These are phyloP conservation scores for Sanguinoderma infundibulare DNA, from an alignment of 1,284 basidiomycete genomes.

Conservation along the genomic window DNA sequence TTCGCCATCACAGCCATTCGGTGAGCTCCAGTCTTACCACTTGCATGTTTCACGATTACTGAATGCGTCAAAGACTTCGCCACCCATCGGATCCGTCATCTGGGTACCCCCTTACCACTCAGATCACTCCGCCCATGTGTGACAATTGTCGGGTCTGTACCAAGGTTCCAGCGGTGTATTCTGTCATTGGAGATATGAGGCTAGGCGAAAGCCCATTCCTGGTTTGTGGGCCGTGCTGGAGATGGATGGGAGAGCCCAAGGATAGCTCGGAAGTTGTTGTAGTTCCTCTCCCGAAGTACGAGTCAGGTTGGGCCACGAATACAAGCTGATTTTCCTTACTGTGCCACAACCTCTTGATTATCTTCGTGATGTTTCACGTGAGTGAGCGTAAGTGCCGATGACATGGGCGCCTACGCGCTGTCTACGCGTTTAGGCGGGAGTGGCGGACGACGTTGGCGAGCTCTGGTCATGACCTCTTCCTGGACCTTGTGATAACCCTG, in stretches of 20 bases:
- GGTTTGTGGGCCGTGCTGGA: constrained; percentile 75
- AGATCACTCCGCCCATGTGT: constrained; percentile 62
- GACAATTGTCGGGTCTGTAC: constrained; percentile 70
- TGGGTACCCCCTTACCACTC: constrained; percentile 68
- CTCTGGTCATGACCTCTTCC: background rate
- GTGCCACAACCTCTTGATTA: background rate
- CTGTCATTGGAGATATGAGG: constrained; percentile 70
- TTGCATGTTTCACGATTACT: background rate
- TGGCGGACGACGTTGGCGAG: constrained; percentile 6
- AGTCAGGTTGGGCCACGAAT: constrained; percentile 35
- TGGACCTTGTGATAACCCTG: background rate
- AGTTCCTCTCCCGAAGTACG: constrained; percentile 54
- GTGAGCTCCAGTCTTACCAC: constrained; percentile 40
- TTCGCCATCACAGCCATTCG: constrained; percentile 74
- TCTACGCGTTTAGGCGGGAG: constrained; percentile 1
- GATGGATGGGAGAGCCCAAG: constrained; percentile 60
- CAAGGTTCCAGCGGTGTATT: constrained; percentile 69
- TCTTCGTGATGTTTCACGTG: background rate
- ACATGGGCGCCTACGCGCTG: no score
- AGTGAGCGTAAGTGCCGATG: background rate
- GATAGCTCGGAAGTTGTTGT: constrained; percentile 46
- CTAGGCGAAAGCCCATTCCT: constrained; percentile 78
- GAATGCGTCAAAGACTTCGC: constrained; percentile 47
- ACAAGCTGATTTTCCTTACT: background rate
- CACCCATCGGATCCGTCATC: constrained; percentile 57